Evolutionary conservation across 2,329 filamentous ascomycete species (phyloP).

Genomic region (Xylaria hypoxylon): DNA sequence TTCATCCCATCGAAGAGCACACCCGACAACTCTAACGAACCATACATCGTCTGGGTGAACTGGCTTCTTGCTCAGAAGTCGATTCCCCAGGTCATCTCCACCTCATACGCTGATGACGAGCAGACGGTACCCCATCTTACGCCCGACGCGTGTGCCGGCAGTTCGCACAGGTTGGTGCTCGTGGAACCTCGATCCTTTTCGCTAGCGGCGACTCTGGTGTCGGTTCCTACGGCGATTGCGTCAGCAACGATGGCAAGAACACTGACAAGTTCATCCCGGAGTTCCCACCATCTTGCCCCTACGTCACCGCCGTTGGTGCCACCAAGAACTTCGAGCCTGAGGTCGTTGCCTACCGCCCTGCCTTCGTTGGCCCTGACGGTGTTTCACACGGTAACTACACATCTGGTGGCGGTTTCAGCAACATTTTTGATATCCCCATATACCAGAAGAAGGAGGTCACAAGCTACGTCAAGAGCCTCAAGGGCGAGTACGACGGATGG

Average conservation of each 20-base stretch:
- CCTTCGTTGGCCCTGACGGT: slow-evolving; percentile 44
- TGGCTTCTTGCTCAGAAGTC: slow-evolving; percentile 59
- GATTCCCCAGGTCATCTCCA: slow-evolving; percentile 67
- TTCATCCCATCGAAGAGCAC: slow-evolving; percentile 46
- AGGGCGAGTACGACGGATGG: slow-evolving; percentile 56
- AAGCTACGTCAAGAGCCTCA: slow-evolving; percentile 56
- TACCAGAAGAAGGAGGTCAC: slow-evolving; percentile 57
- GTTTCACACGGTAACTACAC: slow-evolving; percentile 38
- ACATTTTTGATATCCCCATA: slow-evolving; percentile 56
- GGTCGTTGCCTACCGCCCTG: slow-evolving; percentile 53
- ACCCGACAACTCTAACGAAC: slow-evolving; percentile 61
- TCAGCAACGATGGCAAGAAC: slow-evolving; percentile 67
- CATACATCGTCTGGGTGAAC: slow-evolving; percentile 66
- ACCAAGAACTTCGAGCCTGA: slow-evolving; percentile 52
- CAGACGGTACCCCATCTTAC: slow-evolving; percentile 64
- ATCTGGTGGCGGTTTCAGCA: slow-evolving; percentile 59
- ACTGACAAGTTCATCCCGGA: slow-evolving; percentile 63
- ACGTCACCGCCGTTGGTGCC: slow-evolving; percentile 50
- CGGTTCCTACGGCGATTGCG: slow-evolving; percentile 54
- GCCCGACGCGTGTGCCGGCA: slow-evolving; percentile 64
- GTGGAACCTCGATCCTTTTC: slow-evolving; percentile 64
- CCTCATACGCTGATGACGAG: slow-evolving; percentile 71
- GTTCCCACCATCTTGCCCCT: slow-evolving; percentile 63
- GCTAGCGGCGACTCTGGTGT: slow-evolving; percentile 63
- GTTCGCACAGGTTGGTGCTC: slow-evolving; percentile 64